Conservation (phyloP, 2,329 filamentous ascomycete species). For the Xylaria multiplex region DNA sequence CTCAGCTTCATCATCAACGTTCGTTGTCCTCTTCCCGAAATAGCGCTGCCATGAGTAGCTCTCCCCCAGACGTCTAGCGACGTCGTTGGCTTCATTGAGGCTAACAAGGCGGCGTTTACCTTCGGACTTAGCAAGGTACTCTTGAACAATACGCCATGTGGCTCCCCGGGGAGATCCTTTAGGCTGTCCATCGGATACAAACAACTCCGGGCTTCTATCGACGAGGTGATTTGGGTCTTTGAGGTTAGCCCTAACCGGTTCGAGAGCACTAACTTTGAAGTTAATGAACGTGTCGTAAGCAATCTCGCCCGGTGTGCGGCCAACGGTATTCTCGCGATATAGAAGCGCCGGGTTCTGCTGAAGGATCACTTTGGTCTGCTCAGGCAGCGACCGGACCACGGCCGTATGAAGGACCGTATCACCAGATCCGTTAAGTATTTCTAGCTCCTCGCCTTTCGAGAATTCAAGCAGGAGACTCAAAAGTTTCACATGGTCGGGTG, state of each 20-base stretch:
- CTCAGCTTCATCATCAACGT: conserved; percentile 19
- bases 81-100: conserved; percentile 67
- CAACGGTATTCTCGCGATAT: conserved; percentile 78
- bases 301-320: conserved; percentile 76
- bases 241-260: conserved; percentile 7
- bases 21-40: conserved; percentile 29
- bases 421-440: conserved; percentile 70
- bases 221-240: conserved; percentile 18
- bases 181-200: conserved; percentile 4
- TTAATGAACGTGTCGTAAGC: conserved; percentile 65
- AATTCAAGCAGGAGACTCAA: conserved; percentile 63
- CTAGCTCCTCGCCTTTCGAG: conserved; percentile 65
- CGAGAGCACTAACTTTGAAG: conserved; percentile 48
- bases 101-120: conserved; percentile 62
- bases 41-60: conserved; percentile 52
- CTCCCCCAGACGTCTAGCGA: conserved; percentile 65
- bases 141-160: conserved; percentile 43
- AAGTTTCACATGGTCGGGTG: conserved; percentile 52
- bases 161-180: conserved; percentile 36
- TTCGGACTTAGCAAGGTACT: conserved; percentile 41
- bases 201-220: conserved; percentile 27
- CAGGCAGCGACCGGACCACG: conserved; percentile 53
- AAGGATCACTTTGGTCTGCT: conserved; percentile 59
- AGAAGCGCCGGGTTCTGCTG: conserved; percentile 67
- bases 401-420: conserved; percentile 72